A percentile compares a stretch with the other conserved stretches of the same genome.
Conservation (phyloP, 2,329 filamentous ascomycete genomes). For the Gaeumannomyces tritici region DNA sequence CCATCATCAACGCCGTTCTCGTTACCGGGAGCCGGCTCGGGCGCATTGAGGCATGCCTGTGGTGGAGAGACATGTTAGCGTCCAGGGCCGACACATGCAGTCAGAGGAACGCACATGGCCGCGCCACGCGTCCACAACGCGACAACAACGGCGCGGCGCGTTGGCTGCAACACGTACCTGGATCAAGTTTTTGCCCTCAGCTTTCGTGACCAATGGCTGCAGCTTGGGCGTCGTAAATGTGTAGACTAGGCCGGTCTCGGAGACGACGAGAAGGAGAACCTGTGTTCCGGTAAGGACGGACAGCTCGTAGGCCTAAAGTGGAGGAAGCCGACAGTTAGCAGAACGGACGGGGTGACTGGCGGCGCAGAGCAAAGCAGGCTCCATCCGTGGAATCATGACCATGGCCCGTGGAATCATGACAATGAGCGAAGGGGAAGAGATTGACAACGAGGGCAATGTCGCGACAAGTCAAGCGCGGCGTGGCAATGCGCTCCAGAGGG, state of each 20-base stretch:
- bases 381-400: too few species aligned
- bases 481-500: background rate
- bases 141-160: slow-evolving; percentile 20
- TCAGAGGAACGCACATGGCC: background rate
- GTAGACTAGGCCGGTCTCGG: slow-evolving; percentile 93
- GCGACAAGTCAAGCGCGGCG: background rate
- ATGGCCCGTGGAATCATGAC: too few species aligned
- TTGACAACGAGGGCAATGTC: background rate
- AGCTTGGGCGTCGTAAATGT: slow-evolving; percentile 98
- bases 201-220: slow-evolving; percentile 94
- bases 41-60: slow-evolving; percentile 92
- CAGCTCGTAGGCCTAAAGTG: slow-evolving; percentile 72
- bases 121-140: background rate
- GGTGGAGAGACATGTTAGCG: background rate
- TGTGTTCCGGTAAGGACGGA: slow-evolving; percentile 97
- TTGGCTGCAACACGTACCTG: slow-evolving; percentile 58
- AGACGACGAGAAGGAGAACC: slow-evolving; percentile 91
- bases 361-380: background rate
- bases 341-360: too few species aligned
- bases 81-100: slow-evolving; percentile 5
- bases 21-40: slow-evolving; percentile 72
- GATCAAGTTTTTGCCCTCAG: slow-evolving; percentile 98
- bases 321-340: slow-evolving; percentile 7
- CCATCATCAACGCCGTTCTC: slow-evolving; percentile 77
- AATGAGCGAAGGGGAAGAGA: background rate